Percentiles rank a stretch among this genome's conserved stretches.
Evolutionary conservation across 1,284 basidiomycete genomes (phyloP).

Genomic region (Irpex lacteus): DNA sequence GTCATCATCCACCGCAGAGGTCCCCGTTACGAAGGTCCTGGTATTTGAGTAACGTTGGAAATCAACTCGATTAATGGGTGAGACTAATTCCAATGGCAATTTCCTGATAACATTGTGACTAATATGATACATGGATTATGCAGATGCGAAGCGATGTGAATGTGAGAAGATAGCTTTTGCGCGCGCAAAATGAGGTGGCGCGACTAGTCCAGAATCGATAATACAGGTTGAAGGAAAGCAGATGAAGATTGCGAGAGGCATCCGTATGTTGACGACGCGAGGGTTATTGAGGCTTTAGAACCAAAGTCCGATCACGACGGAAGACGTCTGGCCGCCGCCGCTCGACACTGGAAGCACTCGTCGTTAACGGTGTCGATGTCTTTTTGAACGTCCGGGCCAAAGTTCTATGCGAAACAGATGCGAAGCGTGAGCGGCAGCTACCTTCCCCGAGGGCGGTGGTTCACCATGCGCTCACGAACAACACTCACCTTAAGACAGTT

Average conservation of each 20-base stretch:
- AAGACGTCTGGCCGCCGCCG: slow-evolving; percentile 30
- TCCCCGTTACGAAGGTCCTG: too few relatives aligned
- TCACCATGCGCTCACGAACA: slow-evolving; percentile 16
- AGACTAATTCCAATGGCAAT: background rate
- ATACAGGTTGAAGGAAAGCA: background rate
- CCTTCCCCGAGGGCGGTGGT: background rate
- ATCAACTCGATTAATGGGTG: background rate
- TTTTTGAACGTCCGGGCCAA: slow-evolving; percentile 37
- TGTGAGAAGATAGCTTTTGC: background rate
- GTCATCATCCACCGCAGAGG: background rate
- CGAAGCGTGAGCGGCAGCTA: background rate
- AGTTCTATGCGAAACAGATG: slow-evolving; percentile 26
- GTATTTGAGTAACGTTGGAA: too few relatives aligned
- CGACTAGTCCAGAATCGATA: background rate
- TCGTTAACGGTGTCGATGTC: slow-evolving; percentile 37
- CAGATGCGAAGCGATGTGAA: slow-evolving; percentile 9
- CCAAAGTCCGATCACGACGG: slow-evolving; percentile 21
- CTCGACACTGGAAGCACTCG: slow-evolving; percentile 38
- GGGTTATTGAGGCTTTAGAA: background rate
- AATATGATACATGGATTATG: slow-evolving; percentile 17
- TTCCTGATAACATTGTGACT: slow-evolving; percentile 16
- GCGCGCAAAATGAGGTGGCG: slow-evolving; percentile 1
- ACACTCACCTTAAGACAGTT: slow-evolving; percentile 48
- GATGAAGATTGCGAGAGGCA: background rate
- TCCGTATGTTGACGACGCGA: background rate